Evolutionary conservation across 768 basidiomycete genomes (phyloP), one percentile per base, ranked within the genome.

Genomic region (Lactarius tabidus): DNA sequence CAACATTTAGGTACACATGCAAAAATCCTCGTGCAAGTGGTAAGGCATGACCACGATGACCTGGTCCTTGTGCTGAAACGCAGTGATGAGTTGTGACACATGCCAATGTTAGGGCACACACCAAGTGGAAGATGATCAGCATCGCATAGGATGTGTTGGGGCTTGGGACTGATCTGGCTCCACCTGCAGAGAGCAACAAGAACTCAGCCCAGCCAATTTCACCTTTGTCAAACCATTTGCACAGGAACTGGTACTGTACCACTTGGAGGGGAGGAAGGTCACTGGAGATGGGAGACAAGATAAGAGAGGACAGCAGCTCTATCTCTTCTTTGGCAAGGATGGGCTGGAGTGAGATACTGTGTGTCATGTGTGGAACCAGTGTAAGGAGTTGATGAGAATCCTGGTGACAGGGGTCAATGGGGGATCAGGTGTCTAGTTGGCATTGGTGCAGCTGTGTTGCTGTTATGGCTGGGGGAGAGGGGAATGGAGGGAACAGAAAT

Each of bases 11-110:
- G 57, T n/a, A 82, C 91, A 67, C 71, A 96, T 95, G 68, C 96
- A 80, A 76, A 98, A 98, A 74, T 99, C 97, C 56, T 90, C 90
- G 71, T 95, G 93, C 31, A 85, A 82, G 68, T 94, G 91, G 74
- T 92, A 98, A 0, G 97, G 96, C 85, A 99, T 92, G 57, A 98
- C 81, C 20, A 89, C 91, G 28, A 98, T 90, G 29, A 98, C 90
- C 74, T 98, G 96, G 74, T 98, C 97, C 55, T 85, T 79, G 67
- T 91, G 79, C 63, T 97, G 84, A 72, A 97, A 96, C 6, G 97
- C 97, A 1, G 94, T 94, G 68, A 99, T 95, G 18, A 99, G 80
- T 72, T 98, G 94, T 23, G 93, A 92, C 18, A 91, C 85, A 74
- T 98, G 93, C 23, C 93, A n/a, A n/a, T n/a, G n/a, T n/a, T n/a